These are phyloP conservation scores for Canariomyces notabilis DNA, from an alignment of 2,329 filamentous ascomycete genomes.

Conservation along the genomic window DNA sequence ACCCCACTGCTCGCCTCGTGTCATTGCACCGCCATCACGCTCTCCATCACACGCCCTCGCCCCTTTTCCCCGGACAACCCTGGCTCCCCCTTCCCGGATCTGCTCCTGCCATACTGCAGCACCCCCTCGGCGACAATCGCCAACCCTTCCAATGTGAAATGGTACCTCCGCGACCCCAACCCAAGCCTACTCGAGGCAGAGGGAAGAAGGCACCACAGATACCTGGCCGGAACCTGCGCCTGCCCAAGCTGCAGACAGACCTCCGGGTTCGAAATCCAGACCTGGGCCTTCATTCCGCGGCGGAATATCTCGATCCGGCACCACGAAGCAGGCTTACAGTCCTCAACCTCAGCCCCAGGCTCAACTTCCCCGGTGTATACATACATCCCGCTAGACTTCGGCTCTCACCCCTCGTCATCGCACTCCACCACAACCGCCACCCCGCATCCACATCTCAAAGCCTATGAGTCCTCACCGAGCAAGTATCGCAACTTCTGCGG, in stretches of 20 bases:
- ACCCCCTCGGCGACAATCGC: constrained; percentile 22
- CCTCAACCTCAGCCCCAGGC: not conserved
- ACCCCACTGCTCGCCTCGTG: constrained; percentile 26
- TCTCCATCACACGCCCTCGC: constrained; percentile 54
- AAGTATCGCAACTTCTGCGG: constrained; percentile 58
- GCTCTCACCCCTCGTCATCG: constrained; percentile 33
- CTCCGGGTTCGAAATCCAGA: constrained; percentile 58
- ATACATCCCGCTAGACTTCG: not conserved
- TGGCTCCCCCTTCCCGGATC: constrained; percentile 47
- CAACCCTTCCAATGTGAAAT: constrained; percentile 49
- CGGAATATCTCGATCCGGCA: constrained; percentile 46
- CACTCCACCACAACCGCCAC: constrained; percentile 35
- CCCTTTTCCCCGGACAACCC: constrained; percentile 37
- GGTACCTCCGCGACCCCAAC: constrained; percentile 57
- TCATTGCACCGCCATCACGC: constrained; percentile 50
- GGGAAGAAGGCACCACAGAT: too few relatives aligned
- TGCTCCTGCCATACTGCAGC: constrained; percentile 45
- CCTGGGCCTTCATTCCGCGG: constrained; percentile 62
- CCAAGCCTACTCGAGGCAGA: too few relatives aligned
- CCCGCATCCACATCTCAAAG: constrained; percentile 32
- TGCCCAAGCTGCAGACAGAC: constrained; percentile 58
- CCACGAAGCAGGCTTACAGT: constrained; percentile 23
- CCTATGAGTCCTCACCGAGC: constrained; percentile 49
- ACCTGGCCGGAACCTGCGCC: constrained; percentile 55
- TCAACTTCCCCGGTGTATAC: not conserved